A percentile compares a stretch with the other conserved stretches of the same genome.
Conservation (phyloP, 495 filamentous ascomycete genomes). For the Parathielavia hyrcaniae region DNA sequence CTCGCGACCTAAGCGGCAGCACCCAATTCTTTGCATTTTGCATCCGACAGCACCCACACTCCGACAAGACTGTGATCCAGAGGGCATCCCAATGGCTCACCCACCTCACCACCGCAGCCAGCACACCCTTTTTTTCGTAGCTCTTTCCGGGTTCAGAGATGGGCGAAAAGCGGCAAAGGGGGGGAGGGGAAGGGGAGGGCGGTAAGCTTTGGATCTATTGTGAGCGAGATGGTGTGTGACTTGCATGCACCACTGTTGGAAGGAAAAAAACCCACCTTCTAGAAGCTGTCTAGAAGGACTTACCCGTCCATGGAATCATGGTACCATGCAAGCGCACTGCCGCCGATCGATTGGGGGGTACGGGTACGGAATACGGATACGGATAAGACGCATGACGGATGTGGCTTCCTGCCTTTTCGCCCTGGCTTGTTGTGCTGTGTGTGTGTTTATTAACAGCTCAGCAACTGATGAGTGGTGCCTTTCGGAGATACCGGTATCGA, state of each 20-base stretch:
- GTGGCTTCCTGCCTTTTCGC: too few species aligned
- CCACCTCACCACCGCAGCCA: too few species aligned
- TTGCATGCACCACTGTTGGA: neutral
- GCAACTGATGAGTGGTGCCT: too few species aligned
- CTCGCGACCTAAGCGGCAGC: neutral
- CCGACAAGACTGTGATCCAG: too few species aligned
- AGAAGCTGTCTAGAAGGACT: conserved; percentile 18
- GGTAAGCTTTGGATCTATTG: neutral
- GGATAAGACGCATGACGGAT: too few species aligned
- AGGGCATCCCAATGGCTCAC: too few species aligned
- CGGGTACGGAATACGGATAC: too few species aligned
- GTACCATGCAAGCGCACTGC: neutral
- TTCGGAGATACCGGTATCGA: too few species aligned
- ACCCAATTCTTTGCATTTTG: neutral
- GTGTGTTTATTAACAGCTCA: too few species aligned
- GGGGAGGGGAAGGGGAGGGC: neutral
- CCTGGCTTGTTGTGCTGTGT: too few species aligned
- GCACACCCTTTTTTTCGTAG: too few species aligned
- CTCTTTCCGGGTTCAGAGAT: neutral
- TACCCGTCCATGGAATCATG: neutral
- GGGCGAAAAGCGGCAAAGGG: neutral
- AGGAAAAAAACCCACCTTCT: conserved; percentile 12
- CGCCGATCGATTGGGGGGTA: conserved; percentile 9
- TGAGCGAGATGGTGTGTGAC: neutral
- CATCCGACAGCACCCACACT: neutral